These are phyloP conservation scores for Psilocybe tampanensis DNA, from an alignment of 768 basidiomycete species.

Conservation along the genomic window DNA sequence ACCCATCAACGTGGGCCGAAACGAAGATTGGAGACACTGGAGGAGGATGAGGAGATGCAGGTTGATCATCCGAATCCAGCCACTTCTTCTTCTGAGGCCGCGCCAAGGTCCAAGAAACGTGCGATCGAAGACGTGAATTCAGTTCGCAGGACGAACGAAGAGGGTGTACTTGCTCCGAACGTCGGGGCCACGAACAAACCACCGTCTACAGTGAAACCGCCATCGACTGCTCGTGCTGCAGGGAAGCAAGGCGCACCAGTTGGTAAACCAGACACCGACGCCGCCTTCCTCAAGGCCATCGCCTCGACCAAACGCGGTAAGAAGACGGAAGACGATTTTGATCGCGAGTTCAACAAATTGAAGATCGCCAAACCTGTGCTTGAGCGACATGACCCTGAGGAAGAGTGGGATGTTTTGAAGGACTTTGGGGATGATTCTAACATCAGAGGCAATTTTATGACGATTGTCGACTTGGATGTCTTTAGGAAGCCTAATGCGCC, in stretches of 20 bases:
- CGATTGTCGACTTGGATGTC: constrained; percentile 68
- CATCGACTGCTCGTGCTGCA: background rate
- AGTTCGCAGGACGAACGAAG: constrained; percentile 21
- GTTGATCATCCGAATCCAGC: constrained; percentile 30
- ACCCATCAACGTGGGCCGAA: constrained; percentile 32
- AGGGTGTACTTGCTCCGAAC: constrained; percentile 22
- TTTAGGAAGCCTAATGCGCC: constrained; percentile 33
- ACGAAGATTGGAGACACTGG: constrained; percentile 38
- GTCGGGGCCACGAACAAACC: constrained; percentile 10
- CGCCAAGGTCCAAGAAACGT: constrained; percentile 41
- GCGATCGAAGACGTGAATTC: constrained; percentile 42
- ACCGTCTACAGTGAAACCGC: background rate
- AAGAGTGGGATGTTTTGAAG: constrained; percentile 61
- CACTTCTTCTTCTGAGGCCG: constrained; percentile 8
- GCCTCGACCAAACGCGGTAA: constrained; percentile 74
- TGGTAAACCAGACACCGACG: constrained; percentile 67
- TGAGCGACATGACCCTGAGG: constrained; percentile 42
- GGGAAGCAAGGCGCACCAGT: constrained; percentile 33
- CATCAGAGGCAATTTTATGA: constrained; percentile 80
- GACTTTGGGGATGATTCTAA: constrained; percentile 66
- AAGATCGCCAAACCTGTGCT: constrained; percentile 67
- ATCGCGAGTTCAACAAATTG: constrained; percentile 79
- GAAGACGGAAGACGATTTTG: constrained; percentile 68
- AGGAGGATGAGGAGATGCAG: constrained; percentile 42
- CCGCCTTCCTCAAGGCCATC: constrained; percentile 69